Base-by-base conservation (phyloP, 176 grass and related monocot genomes). In the Musa schizocarpa region DNA sequence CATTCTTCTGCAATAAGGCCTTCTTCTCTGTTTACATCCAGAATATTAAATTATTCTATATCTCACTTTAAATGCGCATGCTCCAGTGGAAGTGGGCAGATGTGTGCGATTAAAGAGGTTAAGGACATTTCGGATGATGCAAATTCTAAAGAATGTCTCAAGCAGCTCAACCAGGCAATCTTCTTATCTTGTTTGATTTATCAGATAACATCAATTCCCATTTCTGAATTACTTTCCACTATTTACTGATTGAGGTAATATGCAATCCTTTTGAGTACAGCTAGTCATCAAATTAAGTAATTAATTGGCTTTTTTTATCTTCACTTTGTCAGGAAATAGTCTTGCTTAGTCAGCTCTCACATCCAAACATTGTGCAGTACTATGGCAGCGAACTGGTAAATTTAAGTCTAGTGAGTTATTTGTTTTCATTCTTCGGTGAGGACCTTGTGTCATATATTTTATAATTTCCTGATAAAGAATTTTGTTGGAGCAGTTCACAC, bases 21-120 rank as follows among this genome's bases (percentile, higher is more conserved):
- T 63, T 3, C 58, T 16, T 23, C 5, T 0, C 57, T 81, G 16
- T 70, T 56, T 68, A 69, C 2, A n/a, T 52, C 56, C 57, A 11
- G 69, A 21, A 74, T 13, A 52, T 34, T 74, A 80, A 53, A 63
- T 16, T 29, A 51, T 52, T 65, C 2, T 53, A 77, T 26, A 74
- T 77, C 55, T 72, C 75, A 11, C 67, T 57, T 16, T 68, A 69
- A 73, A 20, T 84, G 22, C 75, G 14, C 13, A 71, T 82, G 71
- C 27, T 84, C 8, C 86, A 98, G 94, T 87, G 90, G 93, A 76
- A 93, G 75, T 79, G 94, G 94, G 11, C 88, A 89, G 59, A 87
- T 98, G 74, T 99, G 95, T 79, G 95, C 91, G 13, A 91, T 94
- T 77, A 99, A 99, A 84, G 90, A 99, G 87, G 95, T 99, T 21